Base-by-base conservation (phyloP, 345 rosid genomes). In the Pugionium cornutum region DNA sequence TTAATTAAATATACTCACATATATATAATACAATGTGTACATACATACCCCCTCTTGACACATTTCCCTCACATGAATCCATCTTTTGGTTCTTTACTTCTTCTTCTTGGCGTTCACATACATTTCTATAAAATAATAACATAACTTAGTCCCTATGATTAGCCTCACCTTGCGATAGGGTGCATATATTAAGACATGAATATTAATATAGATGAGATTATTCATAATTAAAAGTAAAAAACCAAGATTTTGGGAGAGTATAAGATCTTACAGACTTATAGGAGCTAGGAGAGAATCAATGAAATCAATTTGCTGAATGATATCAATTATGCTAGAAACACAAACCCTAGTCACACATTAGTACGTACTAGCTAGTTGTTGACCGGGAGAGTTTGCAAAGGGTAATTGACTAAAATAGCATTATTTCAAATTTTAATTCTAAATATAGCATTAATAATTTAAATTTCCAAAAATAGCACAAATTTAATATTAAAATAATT, bases 31-130 rank as follows among this genome's bases (percentile, higher is more conserved):
- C n/a, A 66, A 47, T 63, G 69, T 57, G 56, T 55, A 62, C 64
- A 59, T 68, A 47, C 18, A 45, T 65, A 54, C 4, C 34, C 71
- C 55, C 29, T 65, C 66, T 58, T 36, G n/a, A 74, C 55, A 74
- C 77, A 61, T 74, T 74, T 67, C 77, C 64, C 58, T 67, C 42
- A 11, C 47, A 67, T 74, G 59, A 67, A 61, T 67, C 69, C 47
- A 74, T 67, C 64, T 55, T 62, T 74, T 52, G 46, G 73, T 67
- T 74, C 73, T 67, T 54, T 62, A 40, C 77, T 67, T 74, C 57
- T 55, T 74, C 58, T 67, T 46, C 2, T 4, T 61, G 9, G 37
- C 29, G 51, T 66, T 52, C 68, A 66, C 77, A 73, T 55, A 37
- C 35, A n/a, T n/a, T 25, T 66, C 11, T 49, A 49, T 39, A 46